Conservation (phyloP, 2,329 filamentous ascomycete species). For the Boeremia exigua region DNA sequence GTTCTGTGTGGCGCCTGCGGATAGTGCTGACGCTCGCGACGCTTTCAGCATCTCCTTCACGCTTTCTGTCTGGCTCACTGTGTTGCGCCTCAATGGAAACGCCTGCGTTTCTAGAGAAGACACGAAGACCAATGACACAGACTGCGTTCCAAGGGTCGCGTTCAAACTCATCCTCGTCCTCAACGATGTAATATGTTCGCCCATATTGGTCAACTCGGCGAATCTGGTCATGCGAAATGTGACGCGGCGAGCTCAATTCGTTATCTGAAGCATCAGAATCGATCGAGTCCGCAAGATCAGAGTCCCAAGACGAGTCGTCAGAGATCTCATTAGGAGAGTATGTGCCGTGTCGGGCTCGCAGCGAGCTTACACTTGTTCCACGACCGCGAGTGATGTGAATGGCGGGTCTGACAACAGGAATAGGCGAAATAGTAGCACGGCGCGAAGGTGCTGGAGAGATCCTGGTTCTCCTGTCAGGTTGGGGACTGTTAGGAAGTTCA, state of each 20-base stretch:
- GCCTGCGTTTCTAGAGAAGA: slow-evolving; percentile 60
- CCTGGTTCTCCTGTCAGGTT: slow-evolving; percentile 29
- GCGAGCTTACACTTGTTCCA: slow-evolving; percentile 36
- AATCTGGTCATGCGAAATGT: slow-evolving; percentile 14
- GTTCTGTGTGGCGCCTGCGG: slow-evolving; percentile 40
- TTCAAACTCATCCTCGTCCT: slow-evolving; percentile 53
- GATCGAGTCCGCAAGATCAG: slow-evolving; percentile 47
- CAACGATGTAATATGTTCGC: slow-evolving; percentile 31
- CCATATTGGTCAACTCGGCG: slow-evolving; percentile 24
- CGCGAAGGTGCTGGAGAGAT: slow-evolving; percentile 39
- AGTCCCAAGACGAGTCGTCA: slow-evolving; percentile 50
- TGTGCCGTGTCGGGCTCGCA: slow-evolving; percentile 39
- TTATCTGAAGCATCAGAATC: slow-evolving; percentile 37
- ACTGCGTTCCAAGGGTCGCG: slow-evolving; percentile 66
- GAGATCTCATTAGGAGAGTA: slow-evolving; percentile 40
- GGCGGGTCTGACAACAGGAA: slow-evolving; percentile 42
- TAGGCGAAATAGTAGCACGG: slow-evolving; percentile 46
- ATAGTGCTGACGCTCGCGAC: slow-evolving; percentile 23
- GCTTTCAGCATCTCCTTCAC: slow-evolving; percentile 32
- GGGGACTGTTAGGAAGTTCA: slow-evolving; percentile 39
- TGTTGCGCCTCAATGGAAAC: slow-evolving; percentile 61
- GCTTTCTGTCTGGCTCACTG: slow-evolving; percentile 34
- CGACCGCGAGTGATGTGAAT: slow-evolving; percentile 43
- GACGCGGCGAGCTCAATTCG: slow-evolving; percentile 22
- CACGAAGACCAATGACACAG: slow-evolving; percentile 64